Percentiles rank a stretch among this genome's conserved stretches.
Evolutionary conservation across 345 rosid genomes (phyloP).

Genomic region (Boechera retrofracta): DNA sequence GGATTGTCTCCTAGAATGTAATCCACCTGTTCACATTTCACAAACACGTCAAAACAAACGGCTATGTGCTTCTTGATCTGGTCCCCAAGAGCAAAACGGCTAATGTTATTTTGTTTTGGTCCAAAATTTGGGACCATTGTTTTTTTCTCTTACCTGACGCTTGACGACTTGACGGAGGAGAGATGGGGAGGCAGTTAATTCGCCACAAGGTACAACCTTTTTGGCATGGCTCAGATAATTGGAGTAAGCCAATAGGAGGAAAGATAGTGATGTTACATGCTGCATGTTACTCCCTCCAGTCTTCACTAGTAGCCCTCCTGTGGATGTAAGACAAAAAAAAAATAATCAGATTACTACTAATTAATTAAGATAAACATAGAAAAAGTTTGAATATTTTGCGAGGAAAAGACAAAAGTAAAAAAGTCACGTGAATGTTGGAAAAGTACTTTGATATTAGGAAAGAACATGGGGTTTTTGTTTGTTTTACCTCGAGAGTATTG

Average conservation of each 20-base stretch:
- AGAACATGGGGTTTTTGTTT: slow-evolving; percentile 16
- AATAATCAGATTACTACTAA: background rate
- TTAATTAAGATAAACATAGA: background rate
- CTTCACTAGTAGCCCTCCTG: slow-evolving; percentile 88
- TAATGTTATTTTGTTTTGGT: slow-evolving; percentile 24
- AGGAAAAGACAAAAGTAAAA: slow-evolving; percentile 37
- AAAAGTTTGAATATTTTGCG: background rate
- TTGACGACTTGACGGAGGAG: slow-evolving; percentile 65
- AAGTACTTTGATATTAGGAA: slow-evolving; percentile 26
- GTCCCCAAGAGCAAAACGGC: slow-evolving; percentile 34
- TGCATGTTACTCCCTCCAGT: slow-evolving; percentile 97
- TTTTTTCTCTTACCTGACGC: slow-evolving; percentile 54
- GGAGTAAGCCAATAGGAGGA: slow-evolving; percentile 84
- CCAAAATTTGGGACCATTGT: slow-evolving; percentile 31
- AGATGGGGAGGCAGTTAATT: slow-evolving; percentile 57
- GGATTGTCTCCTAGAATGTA: slow-evolving; percentile 96
- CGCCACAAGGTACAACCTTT: slow-evolving; percentile 68
- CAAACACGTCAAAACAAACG: slow-evolving; percentile 17
- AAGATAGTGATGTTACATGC: slow-evolving; percentile 88
- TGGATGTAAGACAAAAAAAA: slow-evolving; percentile 9
- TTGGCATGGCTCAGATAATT: slow-evolving; percentile 76
- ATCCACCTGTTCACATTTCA: slow-evolving; percentile 66
- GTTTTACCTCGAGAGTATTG: slow-evolving; percentile 94
- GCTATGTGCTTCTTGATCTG: slow-evolving; percentile 1
- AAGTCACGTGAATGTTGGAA: slow-evolving; percentile 41